These are phyloP conservation scores for Alternaria brassicicola DNA, from an alignment of 2,329 filamentous ascomycete species.

Conservation along the genomic window DNA sequence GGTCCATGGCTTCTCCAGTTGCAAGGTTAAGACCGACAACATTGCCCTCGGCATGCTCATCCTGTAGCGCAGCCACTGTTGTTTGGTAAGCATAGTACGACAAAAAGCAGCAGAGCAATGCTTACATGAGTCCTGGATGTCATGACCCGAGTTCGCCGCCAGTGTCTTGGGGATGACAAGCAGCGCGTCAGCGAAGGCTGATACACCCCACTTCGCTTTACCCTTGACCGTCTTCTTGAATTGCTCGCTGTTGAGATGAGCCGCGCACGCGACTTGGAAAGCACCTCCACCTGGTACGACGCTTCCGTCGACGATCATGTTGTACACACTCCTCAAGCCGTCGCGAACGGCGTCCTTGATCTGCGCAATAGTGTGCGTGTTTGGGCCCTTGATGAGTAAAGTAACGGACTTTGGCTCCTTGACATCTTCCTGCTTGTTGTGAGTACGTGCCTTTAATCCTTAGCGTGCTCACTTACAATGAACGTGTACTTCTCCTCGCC, in stretches of 20 bases:
- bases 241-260: slow-evolving; percentile 82
- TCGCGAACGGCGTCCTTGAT: slow-evolving; percentile 96
- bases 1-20: slow-evolving; percentile 93
- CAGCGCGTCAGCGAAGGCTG: slow-evolving; percentile 92
- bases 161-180: slow-evolving; percentile 97
- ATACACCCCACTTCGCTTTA: slow-evolving; percentile 95
- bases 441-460: slow-evolving; percentile 16
- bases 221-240: slow-evolving; percentile 94
- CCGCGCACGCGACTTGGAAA: slow-evolving; percentile 92
- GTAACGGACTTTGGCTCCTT: slow-evolving; percentile 99
- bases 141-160: slow-evolving; percentile 92
- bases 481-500: slow-evolving; percentile 99
- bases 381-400: slow-evolving; percentile 96
- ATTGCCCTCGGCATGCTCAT: slow-evolving; percentile 83
- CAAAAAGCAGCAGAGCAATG: slow-evolving; percentile 32
- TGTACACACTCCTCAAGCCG: slow-evolving; percentile 94
- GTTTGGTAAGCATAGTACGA: slow-evolving; percentile 19
- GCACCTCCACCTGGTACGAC: slow-evolving; percentile 94
- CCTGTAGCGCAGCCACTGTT: slow-evolving; percentile 81
- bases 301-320: slow-evolving; percentile 98
- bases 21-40: slow-evolving; percentile 84
- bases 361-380: slow-evolving; percentile 94
- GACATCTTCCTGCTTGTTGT: slow-evolving; percentile 73
- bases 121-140: slow-evolving; percentile 93
- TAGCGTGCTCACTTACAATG: slow-evolving; percentile 56